Evolutionary conservation across 192 early-diverging fungal genomes (phyloP).

Genomic region (Rhizophagus sp.): DNA sequence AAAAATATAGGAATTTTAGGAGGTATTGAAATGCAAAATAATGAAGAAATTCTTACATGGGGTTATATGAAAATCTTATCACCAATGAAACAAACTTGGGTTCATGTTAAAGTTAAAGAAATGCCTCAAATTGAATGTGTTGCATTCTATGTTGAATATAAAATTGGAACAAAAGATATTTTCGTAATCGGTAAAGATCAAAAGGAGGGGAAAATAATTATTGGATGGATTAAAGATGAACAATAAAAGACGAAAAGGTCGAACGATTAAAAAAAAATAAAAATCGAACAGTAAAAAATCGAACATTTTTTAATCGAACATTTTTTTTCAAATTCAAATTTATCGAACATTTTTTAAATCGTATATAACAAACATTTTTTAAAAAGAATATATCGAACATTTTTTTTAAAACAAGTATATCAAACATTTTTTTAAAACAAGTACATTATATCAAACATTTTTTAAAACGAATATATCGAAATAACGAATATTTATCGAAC

Average conservation of each 20-base stretch:
- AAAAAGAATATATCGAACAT: no score
- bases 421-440: no score
- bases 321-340: no score
- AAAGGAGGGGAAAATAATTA: neutral
- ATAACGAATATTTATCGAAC: no score
- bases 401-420: no score
- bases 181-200: slow-evolving; percentile 1
- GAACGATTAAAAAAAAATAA: no score
- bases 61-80: slow-evolving; percentile 18
- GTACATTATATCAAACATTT: no score
- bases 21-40: neutral
- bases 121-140: slow-evolving; percentile 10
- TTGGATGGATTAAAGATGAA: slow-evolving; percentile 8
- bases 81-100: neutral
- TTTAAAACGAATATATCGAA: no score
- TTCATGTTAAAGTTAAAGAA: neutral
- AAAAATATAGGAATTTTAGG: slow-evolving; percentile 10
- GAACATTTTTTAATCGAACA: no score
- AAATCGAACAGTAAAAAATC: no score
- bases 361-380: no score
- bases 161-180: neutral
- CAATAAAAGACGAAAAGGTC: neutral
- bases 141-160: neutral
- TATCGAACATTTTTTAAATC: no score
- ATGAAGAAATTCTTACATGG: neutral